Evolutionary conservation across 805 yeast genomes (phyloP), one percentile per base, ranked within the genome.

Genomic region (Candida nemodendra): DNA sequence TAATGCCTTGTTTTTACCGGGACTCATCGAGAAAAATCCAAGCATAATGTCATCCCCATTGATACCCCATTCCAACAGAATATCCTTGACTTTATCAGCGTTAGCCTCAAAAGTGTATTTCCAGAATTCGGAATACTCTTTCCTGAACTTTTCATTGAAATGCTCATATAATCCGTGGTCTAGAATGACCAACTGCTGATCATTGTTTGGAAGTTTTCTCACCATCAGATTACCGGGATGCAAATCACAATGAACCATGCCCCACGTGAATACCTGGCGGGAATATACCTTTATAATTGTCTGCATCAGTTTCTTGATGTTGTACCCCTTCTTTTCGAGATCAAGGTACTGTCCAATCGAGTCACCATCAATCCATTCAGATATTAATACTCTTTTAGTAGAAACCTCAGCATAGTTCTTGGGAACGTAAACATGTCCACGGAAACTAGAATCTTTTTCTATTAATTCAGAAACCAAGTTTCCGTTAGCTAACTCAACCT

Each of bases 281-380:
- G 79, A 75, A 47, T 74, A 74, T 14, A 77, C 65, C 32, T 62
- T 62, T 31, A 78, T 62, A 47, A 81, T 73, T 41, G 68, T 72
- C 14, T 63, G 57, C 74, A 81, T 66, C n/a, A 78, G 62, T 16
- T 53, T 44, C 14, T 58, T 42, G 22, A 68, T 51, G 48, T 74
- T 62, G 50, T 57, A 72, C 2, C 68, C 66, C 9, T 57, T 53
- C 9, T 62, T 61, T 23, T 62, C 50, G 16, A 84, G 57, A 19
- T 56, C 62, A 16, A 68, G 61, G 35, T 66, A 68, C 40, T 71
- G 66, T n/a, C 72, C 62, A 40, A 85, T 59, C 0, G 82, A 59
- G 13, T 75, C 72, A 18, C 90, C 93, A 25, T 84, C 84, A 32
- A 84, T 79, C 89, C 90, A 85, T 58, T 85, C 93, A 18, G 79